These are phyloP conservation scores for Colletotrichum tropicicola DNA, from an alignment of 2,329 filamentous ascomycete species.

Conservation along the genomic window DNA sequence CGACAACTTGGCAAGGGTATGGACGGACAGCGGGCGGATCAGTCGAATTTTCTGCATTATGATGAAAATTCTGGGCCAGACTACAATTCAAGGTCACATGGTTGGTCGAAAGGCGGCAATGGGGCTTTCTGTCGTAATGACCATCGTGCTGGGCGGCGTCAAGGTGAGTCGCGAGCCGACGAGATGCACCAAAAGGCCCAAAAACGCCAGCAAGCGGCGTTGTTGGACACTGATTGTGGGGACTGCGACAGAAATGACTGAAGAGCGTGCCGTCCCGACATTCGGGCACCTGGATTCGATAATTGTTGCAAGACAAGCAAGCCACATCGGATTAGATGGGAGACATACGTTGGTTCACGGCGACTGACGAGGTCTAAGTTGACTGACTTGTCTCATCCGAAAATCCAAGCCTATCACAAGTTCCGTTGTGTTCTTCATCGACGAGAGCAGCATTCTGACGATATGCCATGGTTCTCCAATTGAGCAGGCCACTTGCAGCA, in stretches of 20 bases:
- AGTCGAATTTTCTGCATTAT: not conserved
- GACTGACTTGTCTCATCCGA: slow-evolving; percentile 13
- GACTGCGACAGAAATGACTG: slow-evolving; percentile 9
- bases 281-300: slow-evolving; percentile 20
- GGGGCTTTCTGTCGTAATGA: not conserved
- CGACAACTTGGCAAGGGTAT: not conserved
- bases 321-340: slow-evolving; percentile 11
- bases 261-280: slow-evolving; percentile 22
- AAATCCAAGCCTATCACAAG: slow-evolving; percentile 4
- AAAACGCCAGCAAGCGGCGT: not conserved
- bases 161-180: not conserved
- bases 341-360: slow-evolving; percentile 22
- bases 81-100: not conserved
- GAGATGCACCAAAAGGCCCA: not conserved
- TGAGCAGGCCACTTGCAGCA: not conserved
- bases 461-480: not conserved
- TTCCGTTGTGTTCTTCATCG: slow-evolving; percentile 11
- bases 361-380: slow-evolving; percentile 10
- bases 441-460: not conserved
- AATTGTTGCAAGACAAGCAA: slow-evolving; percentile 3
- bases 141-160: not conserved
- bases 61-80: slow-evolving; percentile 13
- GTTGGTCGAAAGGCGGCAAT: not conserved
- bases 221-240: slow-evolving; percentile 8
- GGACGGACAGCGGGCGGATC: not conserved